A percentile compares a stretch with the other conserved stretches of the same genome.
Evolutionary conservation across 371 early-diverging fungal genomes (phyloP).

Genomic region (Entomophthora muscae): DNA sequence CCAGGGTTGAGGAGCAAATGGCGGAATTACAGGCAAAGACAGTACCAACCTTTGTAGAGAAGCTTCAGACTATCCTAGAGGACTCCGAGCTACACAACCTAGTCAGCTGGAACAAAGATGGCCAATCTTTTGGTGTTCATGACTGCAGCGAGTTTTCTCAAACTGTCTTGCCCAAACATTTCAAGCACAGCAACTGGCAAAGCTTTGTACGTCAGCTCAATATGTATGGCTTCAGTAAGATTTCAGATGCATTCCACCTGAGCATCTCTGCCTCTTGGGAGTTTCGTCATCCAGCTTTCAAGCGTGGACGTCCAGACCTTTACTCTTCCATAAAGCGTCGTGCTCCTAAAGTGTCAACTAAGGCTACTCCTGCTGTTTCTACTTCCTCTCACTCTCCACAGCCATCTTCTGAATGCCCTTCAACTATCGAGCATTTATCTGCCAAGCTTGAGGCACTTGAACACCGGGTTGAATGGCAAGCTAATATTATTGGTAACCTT

Average conservation of each 20-base stretch:
- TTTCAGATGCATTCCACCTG: slow-evolving; percentile 36
- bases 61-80: slow-evolving; percentile 39
- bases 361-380: background rate
- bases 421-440: background rate
- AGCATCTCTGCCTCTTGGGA: slow-evolving; percentile 31
- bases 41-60: slow-evolving; percentile 5
- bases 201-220: slow-evolving; percentile 91
- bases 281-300: slow-evolving; percentile 33
- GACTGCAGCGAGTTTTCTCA: slow-evolving; percentile 67
- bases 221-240: slow-evolving; percentile 77
- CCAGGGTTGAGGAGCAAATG: no score
- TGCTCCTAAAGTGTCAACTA: background rate
- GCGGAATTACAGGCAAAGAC: background rate
- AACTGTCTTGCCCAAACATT: slow-evolving; percentile 65
- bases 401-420: background rate
- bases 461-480: background rate
- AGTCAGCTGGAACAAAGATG: slow-evolving; percentile 60
- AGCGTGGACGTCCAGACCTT: slow-evolving; percentile 31
- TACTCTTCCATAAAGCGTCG: background rate
- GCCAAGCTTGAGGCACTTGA: background rate
- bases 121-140: slow-evolving; percentile 47
- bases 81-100: slow-evolving; percentile 43
- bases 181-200: slow-evolving; percentile 86
- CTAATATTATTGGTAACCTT: background rate
- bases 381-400: background rate